Base-by-base conservation (phyloP, 345 rosid species). In the Gynandropsis gynandra region DNA sequence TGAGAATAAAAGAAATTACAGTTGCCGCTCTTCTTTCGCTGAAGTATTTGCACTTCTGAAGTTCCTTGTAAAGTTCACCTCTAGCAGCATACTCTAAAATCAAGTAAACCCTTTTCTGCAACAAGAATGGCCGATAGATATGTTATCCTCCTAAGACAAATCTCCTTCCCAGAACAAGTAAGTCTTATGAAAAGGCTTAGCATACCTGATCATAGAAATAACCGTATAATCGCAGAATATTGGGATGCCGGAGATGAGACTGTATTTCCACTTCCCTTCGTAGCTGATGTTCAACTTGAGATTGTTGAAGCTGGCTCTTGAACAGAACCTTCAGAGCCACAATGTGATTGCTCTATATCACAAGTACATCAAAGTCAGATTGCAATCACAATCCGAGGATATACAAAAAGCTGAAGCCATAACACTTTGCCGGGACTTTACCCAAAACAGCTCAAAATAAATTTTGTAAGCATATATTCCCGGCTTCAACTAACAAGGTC, bases 211-310 rank as follows among this genome's bases (percentile, higher is more conserved):
- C 98, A 49, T 92, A 92, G 61, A 92, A 92, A 66, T 92, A 92
- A 46, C 98, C 98, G 63, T 87, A 92, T 17, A 92, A 87, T 1
- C 97, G 74, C 56, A 92, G 62, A 8, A 92, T 92, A 37, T 87
- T 92, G 24, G 98, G 87, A 66, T 87, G 83, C 1, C 95, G 72
- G 38, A 92, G 95, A 73, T 92, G 97, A 64, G 97, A 87, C 65
- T 92, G 98, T 33, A 92, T 92, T 71, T 92, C 97, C 15, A 92
- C 95, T 80, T 92, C 98, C 8, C 97, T 76, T 7, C 95, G 80
- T 4, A 92, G 90, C 72, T 87, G 98, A 64, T 87, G 97, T 67
- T 92, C 97, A 49, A 87, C 97, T 66, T 87, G 97, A 21, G 98
- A 92, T 62, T 92, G 86, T 27, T 87, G 97, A 66, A 92, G 71